Conservation (phyloP, 257 asterid genomes). For the Primulina tabacum region DNA sequence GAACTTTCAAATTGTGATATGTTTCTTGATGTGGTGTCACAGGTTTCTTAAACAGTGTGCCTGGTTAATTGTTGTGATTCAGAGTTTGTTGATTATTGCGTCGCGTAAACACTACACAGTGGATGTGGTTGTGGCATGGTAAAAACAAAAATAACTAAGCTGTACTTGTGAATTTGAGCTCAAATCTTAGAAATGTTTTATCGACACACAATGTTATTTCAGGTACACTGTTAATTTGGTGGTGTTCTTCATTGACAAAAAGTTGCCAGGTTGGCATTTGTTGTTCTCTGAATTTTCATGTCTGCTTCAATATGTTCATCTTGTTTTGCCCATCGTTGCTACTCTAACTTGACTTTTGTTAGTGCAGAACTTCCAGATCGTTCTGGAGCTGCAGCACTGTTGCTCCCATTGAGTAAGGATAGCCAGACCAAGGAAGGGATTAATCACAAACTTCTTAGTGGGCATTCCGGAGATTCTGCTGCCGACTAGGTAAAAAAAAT, state of each 20-base stretch:
- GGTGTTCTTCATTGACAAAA: slow-evolving; percentile 77
- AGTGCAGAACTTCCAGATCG: slow-evolving; percentile 79
- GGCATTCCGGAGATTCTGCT: slow-evolving; percentile 47
- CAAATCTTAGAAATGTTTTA: background rate
- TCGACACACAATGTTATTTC: slow-evolving; percentile 21
- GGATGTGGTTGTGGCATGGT: slow-evolving; percentile 95
- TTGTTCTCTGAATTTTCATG: background rate
- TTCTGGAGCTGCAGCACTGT: slow-evolving; percentile 36
- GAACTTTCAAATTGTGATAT: background rate
- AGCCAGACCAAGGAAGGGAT: slow-evolving; percentile 57
- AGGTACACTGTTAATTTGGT: slow-evolving; percentile 93
- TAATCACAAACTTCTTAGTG: slow-evolving; percentile 44
- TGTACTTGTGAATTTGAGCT: background rate
- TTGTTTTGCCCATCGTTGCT: background rate
- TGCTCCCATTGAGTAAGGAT: slow-evolving; percentile 70
- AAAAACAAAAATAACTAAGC: slow-evolving; percentile 15
- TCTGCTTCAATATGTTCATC: background rate
- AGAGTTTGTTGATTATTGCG: slow-evolving; percentile 87
- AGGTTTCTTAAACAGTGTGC: slow-evolving; percentile 72
- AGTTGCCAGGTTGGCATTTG: slow-evolving; percentile 64
- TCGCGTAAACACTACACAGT: slow-evolving; percentile 96
- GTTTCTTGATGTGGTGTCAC: slow-evolving; percentile 24
- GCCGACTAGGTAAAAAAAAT: slow-evolving; percentile 43
- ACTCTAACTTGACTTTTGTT: slow-evolving; percentile 13
- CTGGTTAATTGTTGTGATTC: slow-evolving; percentile 68